These are phyloP conservation scores for Verticillium nubilum DNA, from an alignment of 2,329 filamentous ascomycete species.

Conservation along the genomic window DNA sequence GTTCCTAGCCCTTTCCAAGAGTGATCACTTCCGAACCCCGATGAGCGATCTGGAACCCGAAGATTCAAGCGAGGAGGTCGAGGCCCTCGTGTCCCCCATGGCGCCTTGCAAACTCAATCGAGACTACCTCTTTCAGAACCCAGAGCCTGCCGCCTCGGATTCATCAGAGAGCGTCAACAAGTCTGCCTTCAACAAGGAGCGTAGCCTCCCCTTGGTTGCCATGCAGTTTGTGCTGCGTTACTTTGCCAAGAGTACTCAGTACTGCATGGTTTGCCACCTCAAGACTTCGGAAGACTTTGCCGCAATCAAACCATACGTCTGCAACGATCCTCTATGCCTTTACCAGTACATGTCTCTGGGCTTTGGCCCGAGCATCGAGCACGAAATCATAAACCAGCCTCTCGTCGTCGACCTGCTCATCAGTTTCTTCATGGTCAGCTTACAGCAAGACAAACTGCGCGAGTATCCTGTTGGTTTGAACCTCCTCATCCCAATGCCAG, in stretches of 20 bases:
- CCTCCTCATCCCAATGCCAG: slow-evolving; percentile 24
- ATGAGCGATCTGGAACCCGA: background rate
- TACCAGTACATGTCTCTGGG: slow-evolving; percentile 87
- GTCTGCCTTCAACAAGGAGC: slow-evolving; percentile 13
- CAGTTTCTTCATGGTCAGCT: slow-evolving; percentile 70
- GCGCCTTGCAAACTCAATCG: slow-evolving; percentile 10
- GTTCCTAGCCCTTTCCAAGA: background rate
- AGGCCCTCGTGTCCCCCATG: background rate
- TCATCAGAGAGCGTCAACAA: slow-evolving; percentile 5
- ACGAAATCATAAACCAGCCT: slow-evolving; percentile 74
- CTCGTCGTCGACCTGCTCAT: slow-evolving; percentile 80
- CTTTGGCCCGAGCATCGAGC: slow-evolving; percentile 78
- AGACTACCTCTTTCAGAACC: slow-evolving; percentile 24
- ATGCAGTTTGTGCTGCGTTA: slow-evolving; percentile 77
- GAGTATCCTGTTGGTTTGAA: slow-evolving; percentile 37
- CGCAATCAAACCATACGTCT: slow-evolving; percentile 74
- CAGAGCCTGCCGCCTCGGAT: background rate
- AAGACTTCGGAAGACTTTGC: slow-evolving; percentile 56
- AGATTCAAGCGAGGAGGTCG: background rate
- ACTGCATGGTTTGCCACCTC: slow-evolving; percentile 80
- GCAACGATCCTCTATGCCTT: slow-evolving; percentile 67
- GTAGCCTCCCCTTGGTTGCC: slow-evolving; percentile 49
- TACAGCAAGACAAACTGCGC: slow-evolving; percentile 32
- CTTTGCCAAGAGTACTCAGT: slow-evolving; percentile 75
- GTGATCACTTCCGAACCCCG: background rate